Evolutionary conservation across 2,329 filamentous ascomycete genomes (phyloP), one percentile per base, ranked within the genome.

Genomic region (Xylaria sp.): DNA sequence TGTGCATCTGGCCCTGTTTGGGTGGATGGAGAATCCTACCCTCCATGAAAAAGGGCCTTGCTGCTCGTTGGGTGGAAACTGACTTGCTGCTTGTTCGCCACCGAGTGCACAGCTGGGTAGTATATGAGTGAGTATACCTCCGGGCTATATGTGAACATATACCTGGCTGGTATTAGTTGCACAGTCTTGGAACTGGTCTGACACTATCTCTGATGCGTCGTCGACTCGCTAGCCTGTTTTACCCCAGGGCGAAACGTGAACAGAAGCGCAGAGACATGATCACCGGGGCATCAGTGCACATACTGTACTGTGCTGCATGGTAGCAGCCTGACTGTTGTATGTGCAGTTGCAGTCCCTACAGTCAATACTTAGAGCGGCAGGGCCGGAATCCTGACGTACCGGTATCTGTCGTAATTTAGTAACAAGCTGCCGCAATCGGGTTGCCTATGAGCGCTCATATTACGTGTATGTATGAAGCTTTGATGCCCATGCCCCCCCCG

Each of bases 11-110:
- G 44, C 19, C 52, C 29, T 15, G 44, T 49, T 53, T 52, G 56
- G 46, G 54, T 57, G 61, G 40, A 21, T 25, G 37, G 4, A n/a
- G 44, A 60, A 63, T 63, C 23, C 61, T 25, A 61, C 61, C 57
- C 53, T 57, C 35, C 58, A 54, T 53, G 11, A 46, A 27, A 46
- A 47, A 56, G 35, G 15, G 49, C 21, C 43, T 43, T 19, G 11
- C 38, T 52, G 25, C 35, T 46, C 17, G 46, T 10, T 23, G 29
- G 9, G 25, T 33, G 17, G 44, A 31, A 3, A 17, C 41, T 46
- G 7, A 7, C 5, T 41, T 17, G 19, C 15, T 41, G n/a, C 37
- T 13, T 17, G 4, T 11, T 52, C 10, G 31, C 29, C 47, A 35
- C 29, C 23, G 29, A n/a, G 19, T 8, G 37, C 11, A 13, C 37